Conservation (phyloP, 2,329 filamentous ascomycete species). For the Talaromyces albobiverticillius region DNA sequence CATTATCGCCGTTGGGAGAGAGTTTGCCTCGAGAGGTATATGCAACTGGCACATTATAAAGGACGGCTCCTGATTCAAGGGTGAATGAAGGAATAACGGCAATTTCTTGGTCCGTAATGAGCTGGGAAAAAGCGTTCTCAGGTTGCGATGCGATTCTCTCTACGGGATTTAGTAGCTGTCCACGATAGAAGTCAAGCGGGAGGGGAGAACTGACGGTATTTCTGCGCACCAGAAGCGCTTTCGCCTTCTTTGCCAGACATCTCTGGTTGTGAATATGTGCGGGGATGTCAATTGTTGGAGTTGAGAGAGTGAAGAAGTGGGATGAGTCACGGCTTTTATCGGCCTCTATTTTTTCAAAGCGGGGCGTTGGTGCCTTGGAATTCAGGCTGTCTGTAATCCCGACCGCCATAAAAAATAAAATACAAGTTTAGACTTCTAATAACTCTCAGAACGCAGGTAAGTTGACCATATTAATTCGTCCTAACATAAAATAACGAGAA, state of each 20-base stretch:
- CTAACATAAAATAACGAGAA: too few relatives aligned
- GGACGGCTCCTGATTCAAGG: slow-evolving; percentile 83
- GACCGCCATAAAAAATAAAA: neutral
- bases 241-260: neutral
- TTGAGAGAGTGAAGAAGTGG: neutral
- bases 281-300: neutral
- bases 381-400: neutral
- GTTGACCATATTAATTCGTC: too few relatives aligned
- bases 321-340: neutral
- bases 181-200: neutral
- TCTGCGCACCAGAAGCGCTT: neutral
- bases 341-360: neutral
- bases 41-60: slow-evolving; percentile 69
- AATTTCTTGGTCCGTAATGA: slow-evolving; percentile 86
- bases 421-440: too few relatives aligned
- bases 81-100: slow-evolving; percentile 85
- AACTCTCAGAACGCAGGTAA: too few relatives aligned
- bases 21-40: slow-evolving; percentile 63
- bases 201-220: slow-evolving; percentile 15
- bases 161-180: slow-evolving; percentile 54
- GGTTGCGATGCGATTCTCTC: slow-evolving; percentile 62
- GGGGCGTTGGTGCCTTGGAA: neutral
- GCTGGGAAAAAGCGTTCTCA: slow-evolving; percentile 83
- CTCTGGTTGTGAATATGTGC: neutral
- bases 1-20: slow-evolving; percentile 58